phyloP scores from a whole-genome alignment of 306 rosid species.

The Malus sylvestris region DNA sequence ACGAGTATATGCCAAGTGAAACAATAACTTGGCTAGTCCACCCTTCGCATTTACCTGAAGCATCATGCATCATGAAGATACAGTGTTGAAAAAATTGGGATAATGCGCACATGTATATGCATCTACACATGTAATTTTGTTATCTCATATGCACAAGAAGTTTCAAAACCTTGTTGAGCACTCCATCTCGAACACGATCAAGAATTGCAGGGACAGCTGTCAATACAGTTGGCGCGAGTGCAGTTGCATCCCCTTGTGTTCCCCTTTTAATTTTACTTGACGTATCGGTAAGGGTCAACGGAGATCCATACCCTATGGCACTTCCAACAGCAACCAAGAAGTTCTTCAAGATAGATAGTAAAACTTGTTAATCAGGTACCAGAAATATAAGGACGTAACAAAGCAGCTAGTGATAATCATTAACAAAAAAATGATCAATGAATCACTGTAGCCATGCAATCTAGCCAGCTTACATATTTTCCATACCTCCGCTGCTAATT shows the following conservation, averaged over 20 bases:
- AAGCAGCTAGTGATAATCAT: background rate
- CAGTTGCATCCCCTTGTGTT: slow-evolving; percentile 77
- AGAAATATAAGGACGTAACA: background rate
- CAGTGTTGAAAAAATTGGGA: slow-evolving; percentile 8
- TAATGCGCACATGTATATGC: background rate
- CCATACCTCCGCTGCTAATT: slow-evolving; percentile 88
- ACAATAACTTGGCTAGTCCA: slow-evolving; percentile 70
- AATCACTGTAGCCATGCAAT: slow-evolving; percentile 17
- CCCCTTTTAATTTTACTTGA: slow-evolving; percentile 89
- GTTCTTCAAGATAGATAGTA: slow-evolving; percentile 39
- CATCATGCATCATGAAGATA: slow-evolving; percentile 13
- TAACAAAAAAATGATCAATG: background rate
- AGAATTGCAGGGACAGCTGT: slow-evolving; percentile 95
- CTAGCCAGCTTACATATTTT: slow-evolving; percentile 12
- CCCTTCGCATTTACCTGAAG: slow-evolving; percentile 75
- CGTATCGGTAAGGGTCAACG: slow-evolving; percentile 91
- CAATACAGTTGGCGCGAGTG: slow-evolving; percentile 75
- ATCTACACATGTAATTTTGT: background rate
- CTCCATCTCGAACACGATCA: slow-evolving; percentile 96
- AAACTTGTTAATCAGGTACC: slow-evolving; percentile 24
- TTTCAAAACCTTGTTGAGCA: slow-evolving; percentile 68
- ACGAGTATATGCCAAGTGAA: slow-evolving; percentile 80
- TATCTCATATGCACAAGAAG: slow-evolving; percentile 11
- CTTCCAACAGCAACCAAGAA: slow-evolving; percentile 79
- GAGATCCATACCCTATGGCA: slow-evolving; percentile 88